Percentiles rank a stretch among this genome's conserved stretches.
phyloP scores from a whole-genome alignment of 2,329 filamentous ascomycete genomes.

The Meredithiella fracta region DNA sequence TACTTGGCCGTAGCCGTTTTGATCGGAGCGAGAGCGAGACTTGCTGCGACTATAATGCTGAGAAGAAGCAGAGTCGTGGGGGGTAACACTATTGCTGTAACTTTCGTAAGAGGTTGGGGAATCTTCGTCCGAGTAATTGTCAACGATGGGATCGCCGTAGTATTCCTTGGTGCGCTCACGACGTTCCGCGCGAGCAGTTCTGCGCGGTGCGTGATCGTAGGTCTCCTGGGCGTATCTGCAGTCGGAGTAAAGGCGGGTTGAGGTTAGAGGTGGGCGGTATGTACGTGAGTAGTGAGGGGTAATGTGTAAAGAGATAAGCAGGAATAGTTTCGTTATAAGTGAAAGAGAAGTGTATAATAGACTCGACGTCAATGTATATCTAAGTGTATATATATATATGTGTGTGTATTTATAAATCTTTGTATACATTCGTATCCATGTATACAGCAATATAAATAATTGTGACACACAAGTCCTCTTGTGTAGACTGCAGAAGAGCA shows the following conservation, averaged over 20 bases:
- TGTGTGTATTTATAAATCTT: too few relatives aligned
- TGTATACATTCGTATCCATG: neutral
- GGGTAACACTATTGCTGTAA: neutral
- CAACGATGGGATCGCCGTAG: neutral
- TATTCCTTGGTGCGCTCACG: neutral
- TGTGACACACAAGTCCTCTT: neutral
- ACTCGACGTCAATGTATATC: too few relatives aligned
- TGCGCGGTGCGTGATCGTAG: neutral
- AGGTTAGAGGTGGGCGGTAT: neutral
- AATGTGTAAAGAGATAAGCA: neutral
- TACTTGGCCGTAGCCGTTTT: neutral
- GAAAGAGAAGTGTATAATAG: too few relatives aligned
- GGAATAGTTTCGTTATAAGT: too few relatives aligned
- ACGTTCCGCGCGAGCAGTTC: neutral
- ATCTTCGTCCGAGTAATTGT: neutral
- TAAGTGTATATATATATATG: too few relatives aligned
- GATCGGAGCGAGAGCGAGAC: slow-evolving; percentile 22
- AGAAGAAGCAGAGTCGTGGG: neutral
- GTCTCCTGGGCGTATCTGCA: neutral
- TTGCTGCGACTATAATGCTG: slow-evolving; percentile 1
- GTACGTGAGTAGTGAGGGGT: neutral
- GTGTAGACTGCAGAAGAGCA: neutral
- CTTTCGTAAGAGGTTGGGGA: neutral
- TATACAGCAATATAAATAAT: neutral
- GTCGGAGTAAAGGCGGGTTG: neutral